Percentiles rank a stretch among this genome's conserved stretches.
Conservation (phyloP, 768 basidiomycete genomes). For the Tylopilus vinaceipallidus region DNA sequence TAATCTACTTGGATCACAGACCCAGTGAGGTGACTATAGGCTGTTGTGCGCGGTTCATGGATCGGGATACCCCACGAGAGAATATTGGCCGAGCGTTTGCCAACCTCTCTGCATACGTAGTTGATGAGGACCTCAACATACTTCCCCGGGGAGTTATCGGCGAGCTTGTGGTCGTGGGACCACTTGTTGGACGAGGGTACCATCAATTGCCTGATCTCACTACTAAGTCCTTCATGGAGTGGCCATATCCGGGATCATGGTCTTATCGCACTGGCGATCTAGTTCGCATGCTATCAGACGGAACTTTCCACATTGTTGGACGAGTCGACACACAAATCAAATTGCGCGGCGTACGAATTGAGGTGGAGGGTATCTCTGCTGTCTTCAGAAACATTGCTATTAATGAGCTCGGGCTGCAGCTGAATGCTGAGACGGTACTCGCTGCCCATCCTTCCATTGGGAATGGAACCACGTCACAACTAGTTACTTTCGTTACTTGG, state of each 20-base stretch:
- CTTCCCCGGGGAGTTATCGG: constrained; percentile 44
- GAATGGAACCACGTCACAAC: constrained; percentile 33
- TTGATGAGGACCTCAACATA: constrained; percentile 41
- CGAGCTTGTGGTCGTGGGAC: constrained; percentile 50
- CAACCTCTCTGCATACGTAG: constrained; percentile 37
- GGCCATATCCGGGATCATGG: constrained; percentile 40
- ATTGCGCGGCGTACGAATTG: constrained; percentile 52
- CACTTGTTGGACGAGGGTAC: constrained; percentile 50
- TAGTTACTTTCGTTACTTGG: constrained; percentile 48
- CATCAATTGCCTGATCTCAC: constrained; percentile 44
- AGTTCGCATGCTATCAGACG: constrained; percentile 49
- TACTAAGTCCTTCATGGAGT: constrained; percentile 44
- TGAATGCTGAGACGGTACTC: constrained; percentile 44
- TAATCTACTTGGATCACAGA: constrained; percentile 13
- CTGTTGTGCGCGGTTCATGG: constrained; percentile 46
- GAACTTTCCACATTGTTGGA: constrained; percentile 47
- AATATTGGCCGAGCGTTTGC: constrained; percentile 46
- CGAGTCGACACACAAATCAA: constrained; percentile 54
- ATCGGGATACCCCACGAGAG: constrained; percentile 36
- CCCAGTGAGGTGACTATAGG: constrained; percentile 55
- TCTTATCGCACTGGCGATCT: constrained; percentile 52
- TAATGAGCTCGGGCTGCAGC: constrained; percentile 15
- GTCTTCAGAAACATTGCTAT: constrained; percentile 31
- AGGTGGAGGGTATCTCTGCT: constrained; percentile 50
- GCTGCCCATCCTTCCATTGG: constrained; percentile 43